Conservation (phyloP, 345 rosid genomes). For the Firmiana major region DNA sequence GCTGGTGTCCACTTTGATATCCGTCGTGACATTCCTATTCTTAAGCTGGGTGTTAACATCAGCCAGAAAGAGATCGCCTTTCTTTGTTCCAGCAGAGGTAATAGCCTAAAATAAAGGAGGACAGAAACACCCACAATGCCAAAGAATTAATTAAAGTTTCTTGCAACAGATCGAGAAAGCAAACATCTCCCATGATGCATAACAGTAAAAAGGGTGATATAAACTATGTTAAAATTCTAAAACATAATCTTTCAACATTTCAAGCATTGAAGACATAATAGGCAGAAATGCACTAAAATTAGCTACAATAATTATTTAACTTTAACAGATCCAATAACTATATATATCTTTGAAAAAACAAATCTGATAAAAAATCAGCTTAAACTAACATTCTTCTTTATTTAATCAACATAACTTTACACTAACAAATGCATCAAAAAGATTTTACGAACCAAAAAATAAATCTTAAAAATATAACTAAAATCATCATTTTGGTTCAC, state of each 20-base stretch:
- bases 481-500: not conserved
- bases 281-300: not conserved
- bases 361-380: not conserved
- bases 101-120: slow-evolving; percentile 42
- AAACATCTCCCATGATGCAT: not conserved
- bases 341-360: not conserved
- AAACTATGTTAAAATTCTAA: not conserved
- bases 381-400: not conserved
- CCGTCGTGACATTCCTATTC: slow-evolving; percentile 80
- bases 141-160: not conserved
- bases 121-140: not conserved
- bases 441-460: not conserved
- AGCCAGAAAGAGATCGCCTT: slow-evolving; percentile 69
- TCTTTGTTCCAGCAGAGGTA: slow-evolving; percentile 71
- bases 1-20: slow-evolving; percentile 83
- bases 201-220: not conserved
- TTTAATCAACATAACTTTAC: not conserved
- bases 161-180: not conserved
- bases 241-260: not conserved
- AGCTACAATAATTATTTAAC: not conserved
- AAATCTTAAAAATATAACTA: not conserved
- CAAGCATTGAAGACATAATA: not conserved
- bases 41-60: slow-evolving; percentile 87
- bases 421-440: not conserved
- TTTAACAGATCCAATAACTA: not conserved